A percentile compares a stretch with the other conserved stretches of the same genome.
phyloP scores from a whole-genome alignment of 192 early-diverging fungal genomes.

The Coemansia reversa region DNA sequence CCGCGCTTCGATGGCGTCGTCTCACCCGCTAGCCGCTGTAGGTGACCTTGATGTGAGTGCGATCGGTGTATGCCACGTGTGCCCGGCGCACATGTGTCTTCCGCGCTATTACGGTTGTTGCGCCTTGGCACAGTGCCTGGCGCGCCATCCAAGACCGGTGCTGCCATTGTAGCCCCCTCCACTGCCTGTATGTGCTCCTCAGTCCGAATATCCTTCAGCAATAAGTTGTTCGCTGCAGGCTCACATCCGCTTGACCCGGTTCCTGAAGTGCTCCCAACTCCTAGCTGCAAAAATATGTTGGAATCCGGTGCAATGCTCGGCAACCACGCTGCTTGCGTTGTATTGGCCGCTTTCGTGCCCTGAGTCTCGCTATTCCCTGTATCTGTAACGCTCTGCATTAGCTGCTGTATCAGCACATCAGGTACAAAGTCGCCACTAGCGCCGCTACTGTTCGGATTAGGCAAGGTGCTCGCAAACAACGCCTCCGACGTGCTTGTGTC shows the following conservation, averaged over 20 bases:
- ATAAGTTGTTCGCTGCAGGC: neutral
- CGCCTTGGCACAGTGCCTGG: neutral
- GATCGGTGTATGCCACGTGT: neutral
- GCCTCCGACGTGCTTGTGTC: constrained; percentile 2
- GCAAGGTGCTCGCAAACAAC: constrained; percentile 1
- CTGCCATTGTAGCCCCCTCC: neutral
- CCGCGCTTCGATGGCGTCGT: constrained; percentile 14
- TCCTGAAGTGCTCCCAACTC: neutral
- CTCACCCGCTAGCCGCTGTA: constrained; percentile 19
- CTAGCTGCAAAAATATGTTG: neutral
- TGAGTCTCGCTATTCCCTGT: neutral
- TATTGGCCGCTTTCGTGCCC: neutral
- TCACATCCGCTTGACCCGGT: neutral
- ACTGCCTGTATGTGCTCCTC: neutral
- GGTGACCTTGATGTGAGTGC: constrained; percentile 12
- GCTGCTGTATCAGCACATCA: constrained; percentile 40
- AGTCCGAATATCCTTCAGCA: too few species aligned
- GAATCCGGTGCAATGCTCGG: neutral
- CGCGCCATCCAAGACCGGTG: neutral
- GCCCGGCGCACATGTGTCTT: neutral
- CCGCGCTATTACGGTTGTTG: neutral
- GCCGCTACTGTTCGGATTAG: neutral
- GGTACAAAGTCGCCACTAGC: constrained; percentile 12
- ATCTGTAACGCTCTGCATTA: constrained; percentile 29
- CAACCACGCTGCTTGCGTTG: constrained; percentile 6